These are phyloP conservation scores for Skeletonema grethae DNA, from an alignment of 108 stramenopile genomes.

Conservation along the genomic window DNA sequence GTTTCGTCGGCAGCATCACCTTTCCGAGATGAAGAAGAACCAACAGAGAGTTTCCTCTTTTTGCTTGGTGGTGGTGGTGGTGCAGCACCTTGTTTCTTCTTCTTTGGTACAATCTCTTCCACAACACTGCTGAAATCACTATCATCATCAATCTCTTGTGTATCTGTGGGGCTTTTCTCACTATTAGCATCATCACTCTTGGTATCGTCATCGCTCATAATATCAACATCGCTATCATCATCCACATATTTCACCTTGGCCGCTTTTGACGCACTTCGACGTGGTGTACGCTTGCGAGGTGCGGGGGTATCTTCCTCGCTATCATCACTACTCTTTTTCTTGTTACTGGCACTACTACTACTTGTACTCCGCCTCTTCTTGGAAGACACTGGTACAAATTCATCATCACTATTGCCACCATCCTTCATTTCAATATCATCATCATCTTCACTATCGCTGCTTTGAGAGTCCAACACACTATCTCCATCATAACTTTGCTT, in stretches of 20 bases:
- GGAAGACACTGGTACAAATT: constrained; percentile 44
- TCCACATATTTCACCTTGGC: constrained; percentile 46
- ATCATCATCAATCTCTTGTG: background rate
- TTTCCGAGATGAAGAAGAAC: background rate
- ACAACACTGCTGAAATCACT: background rate
- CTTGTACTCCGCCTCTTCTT: constrained; percentile 32
- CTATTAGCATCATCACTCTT: constrained; percentile 11
- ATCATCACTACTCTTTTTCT: constrained; percentile 12
- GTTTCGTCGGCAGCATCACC: background rate
- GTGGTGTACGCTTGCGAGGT: constrained; percentile 29
- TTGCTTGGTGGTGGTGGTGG: background rate
- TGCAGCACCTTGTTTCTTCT: background rate
- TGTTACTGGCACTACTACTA: background rate
- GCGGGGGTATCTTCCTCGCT: constrained; percentile 16
- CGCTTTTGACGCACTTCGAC: constrained; percentile 29
- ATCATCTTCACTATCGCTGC: constrained; percentile 17
- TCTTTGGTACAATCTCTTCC: background rate
- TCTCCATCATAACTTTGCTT: constrained; percentile 7
- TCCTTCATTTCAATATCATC: constrained; percentile 16
- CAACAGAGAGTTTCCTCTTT: background rate
- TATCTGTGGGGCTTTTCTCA: background rate
- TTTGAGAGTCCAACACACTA: constrained; percentile 5
- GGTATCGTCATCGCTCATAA: constrained; percentile 26
- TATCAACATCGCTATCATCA: constrained; percentile 37
- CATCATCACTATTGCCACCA: constrained; percentile 38